Base-by-base conservation (phyloP, 75 land plant species). In the Gnetum montanum region DNA sequence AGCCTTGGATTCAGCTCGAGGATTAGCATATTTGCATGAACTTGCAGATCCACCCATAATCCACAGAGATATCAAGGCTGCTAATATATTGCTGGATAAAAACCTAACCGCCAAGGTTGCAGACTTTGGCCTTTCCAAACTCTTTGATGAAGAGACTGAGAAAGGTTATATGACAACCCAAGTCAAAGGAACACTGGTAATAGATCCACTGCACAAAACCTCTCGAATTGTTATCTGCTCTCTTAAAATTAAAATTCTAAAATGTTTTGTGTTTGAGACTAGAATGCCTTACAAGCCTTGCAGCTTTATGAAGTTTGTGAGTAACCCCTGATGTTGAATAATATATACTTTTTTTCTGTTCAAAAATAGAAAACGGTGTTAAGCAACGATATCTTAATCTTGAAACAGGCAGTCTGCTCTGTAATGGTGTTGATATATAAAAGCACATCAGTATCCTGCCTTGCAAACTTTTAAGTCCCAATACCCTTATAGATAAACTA, bases 101-200 rank as follows among this genome's bases (percentile, higher is more conserved):
- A 69, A 48, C 19, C 12, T 52, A 31, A 58, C 43, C 18, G 66
- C 76, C 44, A 73, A 68, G 55, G 76, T 73, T 10, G 62, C 73
- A 5, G 73, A 69, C 31, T 61, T 69, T 37, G 73, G 76, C 1
- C 54, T 69, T 25, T 69, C 76, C 6, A 60, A 69, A 40, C 18
- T 61, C 15, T 36, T 40, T 6, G 70, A 33, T 12, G 46, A 3
- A 6, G 64, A 36, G 4, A 29, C 30, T 1, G 34, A 51, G 4
- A 53, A 52, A 37, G 5, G 2, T 3, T 40, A 52, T 35, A 49
- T 62, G 19, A 18, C 67, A 26, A 51, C 66, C 19, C 54, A 61
- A 46, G 52, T 73, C 33, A 73, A 73, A 55, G 76, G 72, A 8
- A 73, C 76, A 25, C 29, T 57, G 73, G 73, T 48, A 60, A 8